Conservation (phyloP, 352 stramenopile species). For the Pelagophyceae sp. region DNA sequence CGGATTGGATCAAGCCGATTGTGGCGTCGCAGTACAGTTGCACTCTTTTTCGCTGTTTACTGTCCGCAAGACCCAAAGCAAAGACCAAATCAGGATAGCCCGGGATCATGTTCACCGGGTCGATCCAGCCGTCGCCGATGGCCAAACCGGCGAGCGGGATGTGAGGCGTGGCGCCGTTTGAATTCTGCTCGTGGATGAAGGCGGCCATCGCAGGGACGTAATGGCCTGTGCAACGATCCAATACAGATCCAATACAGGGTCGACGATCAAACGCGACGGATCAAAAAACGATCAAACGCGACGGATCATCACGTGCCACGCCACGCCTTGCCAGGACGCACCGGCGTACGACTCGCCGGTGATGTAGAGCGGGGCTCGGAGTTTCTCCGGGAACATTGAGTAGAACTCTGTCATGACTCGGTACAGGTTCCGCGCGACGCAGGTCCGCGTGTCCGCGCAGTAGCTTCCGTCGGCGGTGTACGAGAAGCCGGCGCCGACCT, state of each 20-base stretch:
- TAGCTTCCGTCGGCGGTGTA: slow-evolving; percentile 24
- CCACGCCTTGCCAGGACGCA: no score
- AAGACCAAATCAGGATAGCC: slow-evolving; percentile 31
- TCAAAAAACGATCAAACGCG: no score
- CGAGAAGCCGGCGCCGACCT: slow-evolving; percentile 36
- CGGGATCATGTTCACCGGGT: slow-evolving; percentile 30
- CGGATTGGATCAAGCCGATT: slow-evolving; percentile 23
- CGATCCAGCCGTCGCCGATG: slow-evolving; percentile 36
- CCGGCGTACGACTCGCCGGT: slow-evolving; percentile 86
- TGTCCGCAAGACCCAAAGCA: slow-evolving; percentile 20
- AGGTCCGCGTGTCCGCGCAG: slow-evolving; percentile 25
- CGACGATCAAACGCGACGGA: no score
- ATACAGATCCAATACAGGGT: no score
- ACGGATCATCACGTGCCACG: no score
- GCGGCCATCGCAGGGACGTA: slow-evolving; percentile 77
- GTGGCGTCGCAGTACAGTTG: background rate
- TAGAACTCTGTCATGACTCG: slow-evolving; percentile 63
- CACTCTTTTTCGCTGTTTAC: slow-evolving; percentile 10
- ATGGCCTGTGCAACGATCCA: no score
- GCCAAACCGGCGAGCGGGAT: slow-evolving; percentile 27
- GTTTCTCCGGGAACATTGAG: slow-evolving; percentile 64
- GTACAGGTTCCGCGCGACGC: slow-evolving; percentile 41
- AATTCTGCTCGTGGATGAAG: slow-evolving; percentile 43
- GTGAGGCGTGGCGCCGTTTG: slow-evolving; percentile 22
- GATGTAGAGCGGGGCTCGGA: slow-evolving; percentile 75